Evolutionary conservation across 805 yeast genomes (phyloP).

Genomic region (Candida vaughaniae): DNA sequence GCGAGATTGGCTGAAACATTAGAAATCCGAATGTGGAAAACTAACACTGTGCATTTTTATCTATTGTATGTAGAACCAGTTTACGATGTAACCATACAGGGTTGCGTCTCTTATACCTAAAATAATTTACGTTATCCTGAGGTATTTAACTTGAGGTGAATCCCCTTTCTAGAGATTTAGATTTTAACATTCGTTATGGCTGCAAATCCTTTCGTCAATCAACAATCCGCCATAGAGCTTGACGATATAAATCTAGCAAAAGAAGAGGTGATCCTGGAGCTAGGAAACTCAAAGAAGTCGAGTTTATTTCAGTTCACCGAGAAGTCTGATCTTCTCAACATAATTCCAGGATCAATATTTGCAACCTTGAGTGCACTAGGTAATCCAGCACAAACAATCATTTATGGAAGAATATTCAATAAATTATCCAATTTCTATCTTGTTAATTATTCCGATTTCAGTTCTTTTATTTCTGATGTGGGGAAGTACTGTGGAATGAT

Average conservation of each 20-base stretch:
- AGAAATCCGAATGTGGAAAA: constrained; percentile 7
- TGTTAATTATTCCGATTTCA: constrained; percentile 27
- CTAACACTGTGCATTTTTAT: not conserved
- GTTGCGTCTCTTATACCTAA: too few species aligned
- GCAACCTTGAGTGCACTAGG: constrained; percentile 54
- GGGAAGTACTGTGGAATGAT: constrained; percentile 29
- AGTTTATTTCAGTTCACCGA: constrained; percentile 17
- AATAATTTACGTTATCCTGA: too few species aligned
- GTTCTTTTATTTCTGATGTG: constrained; percentile 24
- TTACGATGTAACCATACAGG: not conserved
- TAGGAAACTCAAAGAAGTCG: constrained; percentile 4
- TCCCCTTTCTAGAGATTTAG: not conserved
- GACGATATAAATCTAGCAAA: not conserved
- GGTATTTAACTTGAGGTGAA: not conserved
- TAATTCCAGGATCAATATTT: constrained; percentile 27
- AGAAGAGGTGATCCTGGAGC: not conserved
- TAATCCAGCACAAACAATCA: constrained; percentile 59
- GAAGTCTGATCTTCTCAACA: constrained; percentile 15
- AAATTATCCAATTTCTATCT: constrained; percentile 25
- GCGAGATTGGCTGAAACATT: constrained; percentile 8
- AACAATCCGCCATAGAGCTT: constrained; percentile 3
- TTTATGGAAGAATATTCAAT: constrained; percentile 64
- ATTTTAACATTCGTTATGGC: not conserved
- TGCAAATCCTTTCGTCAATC: constrained; percentile 3
- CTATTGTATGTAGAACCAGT: not conserved